These are phyloP conservation scores for Mycocalia duriaeana DNA, from an alignment of 1,284 basidiomycete species.

Conservation along the genomic window DNA sequence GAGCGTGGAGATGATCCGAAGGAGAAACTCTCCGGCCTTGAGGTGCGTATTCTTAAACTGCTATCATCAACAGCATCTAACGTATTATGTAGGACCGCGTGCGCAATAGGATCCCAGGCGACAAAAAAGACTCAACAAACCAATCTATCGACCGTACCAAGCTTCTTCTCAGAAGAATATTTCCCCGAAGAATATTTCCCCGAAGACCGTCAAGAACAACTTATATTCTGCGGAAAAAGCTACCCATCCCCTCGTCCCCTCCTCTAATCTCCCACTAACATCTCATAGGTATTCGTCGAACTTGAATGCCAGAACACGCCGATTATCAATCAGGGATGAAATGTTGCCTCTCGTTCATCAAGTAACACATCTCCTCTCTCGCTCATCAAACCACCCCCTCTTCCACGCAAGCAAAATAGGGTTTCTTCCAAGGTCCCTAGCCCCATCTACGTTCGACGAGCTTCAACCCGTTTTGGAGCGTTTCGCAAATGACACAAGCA, in stretches of 20 bases:
- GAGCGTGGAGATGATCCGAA: constrained; percentile 49
- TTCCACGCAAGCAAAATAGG: not conserved
- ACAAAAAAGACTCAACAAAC: constrained; percentile 54
- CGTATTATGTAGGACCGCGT: constrained; percentile 32
- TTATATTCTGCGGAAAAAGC: constrained; percentile 78
- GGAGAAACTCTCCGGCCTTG: constrained; percentile 38
- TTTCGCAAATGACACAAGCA: not conserved
- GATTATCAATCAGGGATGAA: not conserved
- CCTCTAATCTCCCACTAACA: not conserved
- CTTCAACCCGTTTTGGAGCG: not conserved
- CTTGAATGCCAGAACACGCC: constrained; percentile 69
- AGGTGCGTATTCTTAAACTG: constrained; percentile 18
- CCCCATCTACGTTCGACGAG: not conserved
- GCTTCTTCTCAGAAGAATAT: no score
- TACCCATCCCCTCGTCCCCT: not conserved
- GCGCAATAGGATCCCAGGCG: constrained; percentile 49
- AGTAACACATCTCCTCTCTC: not conserved
- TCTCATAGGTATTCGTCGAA: constrained; percentile 76
- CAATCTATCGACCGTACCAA: constrained; percentile 51
- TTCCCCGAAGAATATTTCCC: constrained; percentile 82
- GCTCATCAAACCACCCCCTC: not conserved
- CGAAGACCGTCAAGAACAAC: constrained; percentile 79
- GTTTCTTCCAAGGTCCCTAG: not conserved
- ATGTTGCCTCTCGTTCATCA: not conserved
- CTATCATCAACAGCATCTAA: not conserved